These are phyloP conservation scores for Mortierella sp. DNA, from an alignment of 371 early-diverging fungal species.

Conservation along the genomic window DNA sequence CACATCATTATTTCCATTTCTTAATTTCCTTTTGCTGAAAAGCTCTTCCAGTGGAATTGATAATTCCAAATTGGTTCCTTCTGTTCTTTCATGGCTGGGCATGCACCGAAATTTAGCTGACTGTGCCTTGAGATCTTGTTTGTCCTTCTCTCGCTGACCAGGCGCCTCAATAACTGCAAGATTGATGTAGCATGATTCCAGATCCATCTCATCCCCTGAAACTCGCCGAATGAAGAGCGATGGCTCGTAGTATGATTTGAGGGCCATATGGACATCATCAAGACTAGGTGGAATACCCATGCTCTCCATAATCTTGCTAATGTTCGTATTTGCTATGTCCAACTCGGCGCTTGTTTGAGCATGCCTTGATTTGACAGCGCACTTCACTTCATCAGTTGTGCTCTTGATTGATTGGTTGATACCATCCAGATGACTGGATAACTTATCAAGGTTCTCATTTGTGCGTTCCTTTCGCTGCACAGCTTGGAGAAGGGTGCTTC, in stretches of 20 bases:
- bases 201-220: slow-evolving; percentile 20
- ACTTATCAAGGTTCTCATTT: no score
- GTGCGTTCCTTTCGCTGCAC: no score
- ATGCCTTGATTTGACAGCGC: no score
- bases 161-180: slow-evolving; percentile 21
- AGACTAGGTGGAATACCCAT: no score
- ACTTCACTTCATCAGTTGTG: no score
- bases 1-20: slow-evolving; percentile 11
- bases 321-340: no score
- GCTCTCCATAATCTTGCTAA: no score
- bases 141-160: slow-evolving; percentile 19
- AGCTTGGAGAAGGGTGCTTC: no score
- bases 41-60: slow-evolving; percentile 19
- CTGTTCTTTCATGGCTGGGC: slow-evolving; percentile 11
- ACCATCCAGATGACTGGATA: no score
- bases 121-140: slow-evolving; percentile 18
- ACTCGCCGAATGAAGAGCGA: slow-evolving; percentile 15
- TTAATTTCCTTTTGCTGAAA: slow-evolving; percentile 24
- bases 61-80: slow-evolving; percentile 9
- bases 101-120: slow-evolving; percentile 19
- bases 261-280: neutral
- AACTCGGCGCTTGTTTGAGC: no score
- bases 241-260: neutral
- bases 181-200: slow-evolving; percentile 25
- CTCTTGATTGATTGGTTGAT: no score